Evolutionary conservation across 2,329 filamentous ascomycete genomes (phyloP).

Genomic region (Ceratocystis huliohia): DNA sequence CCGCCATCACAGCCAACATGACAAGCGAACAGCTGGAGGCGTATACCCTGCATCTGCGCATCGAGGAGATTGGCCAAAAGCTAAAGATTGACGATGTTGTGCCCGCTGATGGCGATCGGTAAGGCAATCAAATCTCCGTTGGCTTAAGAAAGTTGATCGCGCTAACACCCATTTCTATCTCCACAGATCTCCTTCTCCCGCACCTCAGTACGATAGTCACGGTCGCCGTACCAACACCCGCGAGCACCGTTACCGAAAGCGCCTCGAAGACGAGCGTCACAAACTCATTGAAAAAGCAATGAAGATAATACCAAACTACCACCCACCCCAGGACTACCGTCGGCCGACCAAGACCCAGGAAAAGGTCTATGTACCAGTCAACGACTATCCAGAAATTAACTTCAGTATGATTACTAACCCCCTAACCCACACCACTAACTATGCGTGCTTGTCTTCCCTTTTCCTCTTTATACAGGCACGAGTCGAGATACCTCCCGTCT

Average conservation of each 20-base stretch:
- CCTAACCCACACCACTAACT: conserved; percentile 53
- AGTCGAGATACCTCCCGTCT: conserved; percentile 23
- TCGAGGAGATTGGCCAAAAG: conserved; percentile 99
- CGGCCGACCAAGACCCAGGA: conserved; percentile 99
- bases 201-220: conserved; percentile 98
- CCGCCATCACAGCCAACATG: conserved; percentile 94
- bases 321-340: conserved; percentile 95
- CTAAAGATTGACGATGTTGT: conserved; percentile 98
- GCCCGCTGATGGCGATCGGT: conserved; percentile 91
- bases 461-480: conserved; percentile 26
- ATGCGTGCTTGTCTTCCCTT: conserved; percentile 23
- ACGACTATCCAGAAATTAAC: conserved; percentile 99
- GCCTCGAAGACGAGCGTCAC: conserved; percentile 95
- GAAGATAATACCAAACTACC: conserved; percentile 99
- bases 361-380: conserved; percentile 99
- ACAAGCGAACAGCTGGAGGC: conserved; percentile 96
- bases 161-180: conserved; percentile 21
- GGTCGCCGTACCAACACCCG: conserved; percentile 98
- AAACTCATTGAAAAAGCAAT: conserved; percentile 98
- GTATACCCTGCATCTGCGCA: conserved; percentile 89
- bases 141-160: background rate
- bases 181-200: conserved; percentile 76
- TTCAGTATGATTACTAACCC: conserved; percentile 99
- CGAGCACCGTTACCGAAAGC: conserved; percentile 96
- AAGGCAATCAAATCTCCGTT: conserved; percentile 28